Evolutionary conservation across 441 rosid genomes (phyloP).

Genomic region (Erodium moschatum): DNA sequence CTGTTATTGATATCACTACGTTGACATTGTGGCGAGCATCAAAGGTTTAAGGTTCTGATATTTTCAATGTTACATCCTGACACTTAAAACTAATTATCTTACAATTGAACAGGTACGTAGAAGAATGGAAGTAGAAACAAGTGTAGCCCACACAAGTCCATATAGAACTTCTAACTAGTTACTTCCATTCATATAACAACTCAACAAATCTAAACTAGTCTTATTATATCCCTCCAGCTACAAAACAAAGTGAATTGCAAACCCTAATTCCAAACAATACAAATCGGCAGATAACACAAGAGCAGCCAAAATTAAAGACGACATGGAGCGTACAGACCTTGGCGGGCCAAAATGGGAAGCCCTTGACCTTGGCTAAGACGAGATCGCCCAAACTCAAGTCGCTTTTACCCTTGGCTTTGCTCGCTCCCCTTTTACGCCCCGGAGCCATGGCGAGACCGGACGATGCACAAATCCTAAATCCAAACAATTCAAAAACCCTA

Average conservation of each 20-base stretch:
- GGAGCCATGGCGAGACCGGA: slow-evolving; percentile 65
- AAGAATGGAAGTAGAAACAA: background rate
- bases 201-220: background rate
- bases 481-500: background rate
- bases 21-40: background rate
- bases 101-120: background rate
- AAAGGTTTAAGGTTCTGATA: background rate
- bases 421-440: slow-evolving; percentile 85
- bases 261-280: slow-evolving; percentile 4
- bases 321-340: slow-evolving; percentile 37
- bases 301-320: background rate
- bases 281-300: background rate
- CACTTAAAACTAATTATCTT: background rate
- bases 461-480: slow-evolving; percentile 14
- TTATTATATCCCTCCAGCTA: background rate
- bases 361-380: slow-evolving; percentile 97
- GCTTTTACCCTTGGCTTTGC: slow-evolving; percentile 52
- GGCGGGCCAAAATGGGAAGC: slow-evolving; percentile 98
- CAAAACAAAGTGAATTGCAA: background rate
- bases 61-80: background rate
- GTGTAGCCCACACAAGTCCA: slow-evolving; percentile 1
- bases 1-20: background rate
- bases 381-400: slow-evolving; percentile 90
- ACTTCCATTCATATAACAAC: background rate
- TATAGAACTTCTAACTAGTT: background rate